A percentile compares a stretch with the other conserved stretches of the same genome.
phyloP scores from a whole-genome alignment of 2,329 filamentous ascomycete species.

The Cercospora zeae-maydis region DNA sequence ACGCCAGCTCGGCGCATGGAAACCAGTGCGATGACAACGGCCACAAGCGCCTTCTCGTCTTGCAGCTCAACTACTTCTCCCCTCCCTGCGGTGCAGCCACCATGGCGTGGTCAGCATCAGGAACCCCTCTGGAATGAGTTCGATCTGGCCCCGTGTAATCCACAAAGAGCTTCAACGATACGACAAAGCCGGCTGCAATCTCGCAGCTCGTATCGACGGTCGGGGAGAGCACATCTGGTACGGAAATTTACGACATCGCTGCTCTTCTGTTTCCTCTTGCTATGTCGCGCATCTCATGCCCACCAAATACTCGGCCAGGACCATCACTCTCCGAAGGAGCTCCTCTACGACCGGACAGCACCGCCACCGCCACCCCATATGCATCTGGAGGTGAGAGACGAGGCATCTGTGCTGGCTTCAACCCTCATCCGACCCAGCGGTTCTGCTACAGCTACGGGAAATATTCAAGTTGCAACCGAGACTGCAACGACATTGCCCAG shows the following conservation, averaged over 20 bases:
- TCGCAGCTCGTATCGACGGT: conserved; percentile 12
- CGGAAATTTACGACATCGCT: conserved; percentile 16
- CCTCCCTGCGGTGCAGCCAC: conserved; percentile 22
- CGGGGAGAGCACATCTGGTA: background rate
- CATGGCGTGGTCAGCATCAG: conserved; percentile 5
- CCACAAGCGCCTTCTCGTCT: conserved; percentile 25
- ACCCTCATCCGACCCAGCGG: conserved; percentile 15
- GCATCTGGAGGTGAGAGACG: conserved; percentile 26
- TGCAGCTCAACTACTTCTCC: conserved; percentile 28
- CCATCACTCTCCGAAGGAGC: conserved; percentile 19
- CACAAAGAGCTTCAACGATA: conserved; percentile 9
- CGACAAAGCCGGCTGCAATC: conserved; percentile 16
- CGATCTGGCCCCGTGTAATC: conserved; percentile 26
- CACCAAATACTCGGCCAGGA: conserved; percentile 18
- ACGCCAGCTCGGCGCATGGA: conserved; percentile 20
- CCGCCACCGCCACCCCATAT: conserved; percentile 27
- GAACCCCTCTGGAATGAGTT: conserved; percentile 25
- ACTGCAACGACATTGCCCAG: conserved; percentile 36
- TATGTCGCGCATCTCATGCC: conserved; percentile 24
- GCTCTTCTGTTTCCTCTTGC: conserved; percentile 26
- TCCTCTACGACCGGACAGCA: conserved; percentile 31
- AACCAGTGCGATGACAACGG: conserved; percentile 30
- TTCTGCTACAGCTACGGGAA: conserved; percentile 22
- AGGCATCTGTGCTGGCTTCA: conserved; percentile 18
- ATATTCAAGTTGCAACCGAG: conserved; percentile 23